Conservation (phyloP, 2,329 filamentous ascomycete genomes). For the Hypoxylon sp. region DNA sequence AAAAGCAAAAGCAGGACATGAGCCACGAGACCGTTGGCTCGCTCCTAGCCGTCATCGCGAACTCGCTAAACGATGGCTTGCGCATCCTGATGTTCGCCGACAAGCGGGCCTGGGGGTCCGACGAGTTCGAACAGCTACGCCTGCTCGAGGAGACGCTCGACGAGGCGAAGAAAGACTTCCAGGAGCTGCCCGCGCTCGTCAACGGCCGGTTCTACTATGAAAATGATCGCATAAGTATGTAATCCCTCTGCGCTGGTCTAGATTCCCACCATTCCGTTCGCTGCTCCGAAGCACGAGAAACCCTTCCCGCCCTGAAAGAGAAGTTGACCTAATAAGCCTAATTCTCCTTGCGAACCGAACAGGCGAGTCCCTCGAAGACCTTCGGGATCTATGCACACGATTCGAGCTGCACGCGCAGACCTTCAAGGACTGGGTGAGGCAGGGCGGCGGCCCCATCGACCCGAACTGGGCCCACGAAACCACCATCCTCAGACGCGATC, state of each 20-base stretch:
- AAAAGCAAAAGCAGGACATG: constrained; percentile 48
- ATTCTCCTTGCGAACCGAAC: constrained; percentile 26
- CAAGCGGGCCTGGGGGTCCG: constrained; percentile 68
- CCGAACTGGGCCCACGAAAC: constrained; percentile 69
- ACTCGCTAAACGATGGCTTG: constrained; percentile 64
- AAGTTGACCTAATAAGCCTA: constrained; percentile 45
- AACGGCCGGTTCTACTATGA: constrained; percentile 70
- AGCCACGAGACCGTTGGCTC: constrained; percentile 67
- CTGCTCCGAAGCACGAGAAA: neutral
- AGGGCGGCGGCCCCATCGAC: constrained; percentile 68
- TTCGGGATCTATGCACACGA: constrained; percentile 59
- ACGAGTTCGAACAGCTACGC: constrained; percentile 70
- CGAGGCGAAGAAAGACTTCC: constrained; percentile 71
- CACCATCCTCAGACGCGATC: constrained; percentile 60
- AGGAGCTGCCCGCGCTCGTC: constrained; percentile 67
- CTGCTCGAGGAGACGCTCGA: constrained; percentile 68
- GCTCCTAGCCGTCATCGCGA: constrained; percentile 69
- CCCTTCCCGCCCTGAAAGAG: constrained; percentile 24
- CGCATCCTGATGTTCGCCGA: constrained; percentile 68
- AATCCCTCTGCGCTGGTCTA: neutral
- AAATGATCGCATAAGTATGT: constrained; percentile 66
- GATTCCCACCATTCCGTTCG: no score
- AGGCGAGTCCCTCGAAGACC: constrained; percentile 67
- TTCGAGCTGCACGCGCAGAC: constrained; percentile 63
- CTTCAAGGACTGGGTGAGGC: constrained; percentile 67